These are phyloP conservation scores for Cyclotella cryptica DNA, from an alignment of 108 stramenopile genomes.

Conservation along the genomic window DNA sequence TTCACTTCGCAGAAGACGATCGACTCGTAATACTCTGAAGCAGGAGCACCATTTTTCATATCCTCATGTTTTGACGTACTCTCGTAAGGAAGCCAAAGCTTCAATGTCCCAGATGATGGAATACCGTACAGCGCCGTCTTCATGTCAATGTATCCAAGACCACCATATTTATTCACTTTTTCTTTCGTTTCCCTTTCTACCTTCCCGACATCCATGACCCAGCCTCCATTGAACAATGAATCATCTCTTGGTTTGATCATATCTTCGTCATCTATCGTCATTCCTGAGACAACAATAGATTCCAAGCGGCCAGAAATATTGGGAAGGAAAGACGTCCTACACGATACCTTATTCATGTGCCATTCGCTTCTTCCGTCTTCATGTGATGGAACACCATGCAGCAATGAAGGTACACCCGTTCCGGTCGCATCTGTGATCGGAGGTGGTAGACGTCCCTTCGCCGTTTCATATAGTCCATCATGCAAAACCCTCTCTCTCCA, in stretches of 20 bases:
- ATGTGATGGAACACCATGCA: conserved; percentile 57
- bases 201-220: conserved; percentile 86
- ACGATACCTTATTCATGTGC: conserved; percentile 68
- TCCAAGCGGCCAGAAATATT: conserved; percentile 57
- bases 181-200: conserved; percentile 81
- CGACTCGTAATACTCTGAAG: conserved; percentile 69
- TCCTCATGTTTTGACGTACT: conserved; percentile 5
- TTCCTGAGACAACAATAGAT: conserved; percentile 71
- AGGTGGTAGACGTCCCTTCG: conserved; percentile 25
- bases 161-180: conserved; percentile 78
- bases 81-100: conserved; percentile 80
- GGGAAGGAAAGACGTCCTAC: conserved; percentile 88
- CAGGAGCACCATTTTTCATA: conserved; percentile 33
- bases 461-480: conserved; percentile 1
- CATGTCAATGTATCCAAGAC: conserved; percentile 88
- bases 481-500: conserved; percentile 37
- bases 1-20: conserved; percentile 88
- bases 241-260: conserved; percentile 67
- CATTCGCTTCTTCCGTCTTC: conserved; percentile 26
- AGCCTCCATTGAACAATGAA: conserved; percentile 68
- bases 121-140: conserved; percentile 88
- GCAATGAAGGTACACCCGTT: conserved; percentile 50
- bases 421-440: conserved; percentile 42
- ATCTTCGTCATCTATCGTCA: conserved; percentile 60
- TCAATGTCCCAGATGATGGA: conserved; percentile 71